These are phyloP conservation scores for Herpotrichia juniperi DNA, from an alignment of 2,329 filamentous ascomycete species.

Conservation along the genomic window DNA sequence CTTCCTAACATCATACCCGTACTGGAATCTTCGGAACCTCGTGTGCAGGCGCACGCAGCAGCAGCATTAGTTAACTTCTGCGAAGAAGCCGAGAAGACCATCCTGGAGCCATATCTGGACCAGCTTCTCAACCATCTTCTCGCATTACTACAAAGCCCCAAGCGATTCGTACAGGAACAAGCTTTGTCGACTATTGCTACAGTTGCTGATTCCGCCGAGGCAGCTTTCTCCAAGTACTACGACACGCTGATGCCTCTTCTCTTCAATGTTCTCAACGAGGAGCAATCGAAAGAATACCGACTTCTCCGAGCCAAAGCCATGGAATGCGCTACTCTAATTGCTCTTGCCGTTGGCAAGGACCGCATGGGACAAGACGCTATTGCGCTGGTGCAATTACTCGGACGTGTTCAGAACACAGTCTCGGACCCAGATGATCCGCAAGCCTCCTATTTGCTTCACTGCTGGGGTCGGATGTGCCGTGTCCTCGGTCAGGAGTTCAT, in stretches of 20 bases:
- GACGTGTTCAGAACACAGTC: conserved; percentile 79
- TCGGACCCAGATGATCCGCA: conserved; percentile 93
- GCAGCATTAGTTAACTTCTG: conserved; percentile 99
- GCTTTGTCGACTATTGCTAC: conserved; percentile 97
- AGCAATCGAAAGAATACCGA: conserved; percentile 92
- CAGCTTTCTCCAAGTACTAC: conserved; percentile 94
- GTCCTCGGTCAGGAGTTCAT: conserved; percentile 90
- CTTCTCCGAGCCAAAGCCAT: conserved; percentile 95
- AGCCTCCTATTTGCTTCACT: conserved; percentile 95
- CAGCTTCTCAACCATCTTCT: conserved; percentile 84
- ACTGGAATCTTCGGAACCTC: conserved; percentile 84
- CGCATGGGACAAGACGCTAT: conserved; percentile 87
- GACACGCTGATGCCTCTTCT: conserved; percentile 93
- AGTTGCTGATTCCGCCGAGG: conserved; percentile 97
- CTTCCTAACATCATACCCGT: conserved; percentile 92
- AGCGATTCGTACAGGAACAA: conserved; percentile 97
- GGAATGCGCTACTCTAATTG: conserved; percentile 97
- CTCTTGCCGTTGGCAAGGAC: conserved; percentile 91
- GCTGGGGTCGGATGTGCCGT: conserved; percentile 98
- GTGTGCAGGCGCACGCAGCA: conserved; percentile 95
- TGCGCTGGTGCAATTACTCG: conserved; percentile 84
- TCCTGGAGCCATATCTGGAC: conserved; percentile 91
- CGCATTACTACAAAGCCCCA: conserved; percentile 85
- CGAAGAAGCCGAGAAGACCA: conserved; percentile 92
- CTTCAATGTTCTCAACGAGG: conserved; percentile 84